Conservation (phyloP, 768 basidiomycete genomes). For the Tricholoma matsutake region DNA sequence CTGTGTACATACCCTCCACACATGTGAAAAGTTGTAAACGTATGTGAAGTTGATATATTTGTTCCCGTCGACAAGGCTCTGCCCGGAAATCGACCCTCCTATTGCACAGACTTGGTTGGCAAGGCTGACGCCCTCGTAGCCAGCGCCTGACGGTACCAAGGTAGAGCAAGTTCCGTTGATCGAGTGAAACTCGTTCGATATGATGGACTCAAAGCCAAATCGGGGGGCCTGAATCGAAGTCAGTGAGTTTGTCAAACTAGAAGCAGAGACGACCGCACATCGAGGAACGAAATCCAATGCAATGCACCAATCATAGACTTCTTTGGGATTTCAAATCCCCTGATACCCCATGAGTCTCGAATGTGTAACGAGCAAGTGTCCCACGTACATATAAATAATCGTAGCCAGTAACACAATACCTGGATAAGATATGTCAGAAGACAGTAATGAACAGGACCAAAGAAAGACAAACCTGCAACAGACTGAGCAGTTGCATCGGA, state of each 20-base stretch:
- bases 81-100: slow-evolving; percentile 61
- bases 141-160: slow-evolving; percentile 60
- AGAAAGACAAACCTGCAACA: slow-evolving; percentile 23
- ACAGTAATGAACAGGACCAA: no score
- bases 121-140: slow-evolving; percentile 53
- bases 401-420: slow-evolving; percentile 46
- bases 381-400: slow-evolving; percentile 49
- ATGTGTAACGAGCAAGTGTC: slow-evolving; percentile 41
- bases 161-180: slow-evolving; percentile 57
- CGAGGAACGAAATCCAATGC: slow-evolving; percentile 11
- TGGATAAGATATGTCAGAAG: neutral
- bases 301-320: neutral
- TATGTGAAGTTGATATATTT: slow-evolving; percentile 46
- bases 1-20: slow-evolving; percentile 38
- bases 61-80: slow-evolving; percentile 58
- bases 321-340: neutral
- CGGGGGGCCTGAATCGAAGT: slow-evolving; percentile 49
- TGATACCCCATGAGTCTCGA: neutral
- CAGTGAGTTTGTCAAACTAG: slow-evolving; percentile 4
- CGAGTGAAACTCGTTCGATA: slow-evolving; percentile 81
- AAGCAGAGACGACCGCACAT: neutral
- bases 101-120: slow-evolving; percentile 76
- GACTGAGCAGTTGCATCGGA: slow-evolving; percentile 62
- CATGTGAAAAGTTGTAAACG: slow-evolving; percentile 40
- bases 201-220: slow-evolving; percentile 72